Evolutionary conservation across 768 basidiomycete genomes (phyloP).

Genomic region (Ramaria rubella): DNA sequence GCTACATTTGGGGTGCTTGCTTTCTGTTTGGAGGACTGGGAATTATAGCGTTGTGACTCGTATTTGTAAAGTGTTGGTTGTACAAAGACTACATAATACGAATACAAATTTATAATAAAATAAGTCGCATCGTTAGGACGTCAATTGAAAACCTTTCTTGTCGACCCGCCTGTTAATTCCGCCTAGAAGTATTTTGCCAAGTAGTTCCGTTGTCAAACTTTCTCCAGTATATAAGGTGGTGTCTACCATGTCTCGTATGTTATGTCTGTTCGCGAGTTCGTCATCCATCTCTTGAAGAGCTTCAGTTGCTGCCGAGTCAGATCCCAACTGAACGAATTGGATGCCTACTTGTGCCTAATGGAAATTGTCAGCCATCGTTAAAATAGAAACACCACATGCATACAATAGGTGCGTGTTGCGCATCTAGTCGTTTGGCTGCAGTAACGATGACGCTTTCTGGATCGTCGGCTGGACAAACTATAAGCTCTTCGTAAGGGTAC

Average conservation of each 20-base stretch:
- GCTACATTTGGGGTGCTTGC: slow-evolving; percentile 64
- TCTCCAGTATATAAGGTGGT: slow-evolving; percentile 49
- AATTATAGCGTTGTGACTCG: slow-evolving; percentile 24
- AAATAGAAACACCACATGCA: background rate
- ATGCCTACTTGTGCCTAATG: slow-evolving; percentile 28
- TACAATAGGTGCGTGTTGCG: slow-evolving; percentile 26
- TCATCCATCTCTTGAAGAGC: slow-evolving; percentile 49
- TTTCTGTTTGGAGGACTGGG: slow-evolving; percentile 78
- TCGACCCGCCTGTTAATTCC: slow-evolving; percentile 57
- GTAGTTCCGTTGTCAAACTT: slow-evolving; percentile 36
- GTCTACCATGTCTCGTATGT: slow-evolving; percentile 63
- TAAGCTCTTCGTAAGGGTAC: background rate
- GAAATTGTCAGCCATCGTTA: background rate
- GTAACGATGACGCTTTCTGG: slow-evolving; percentile 21
- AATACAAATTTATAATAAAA: background rate
- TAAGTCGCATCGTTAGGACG: slow-evolving; percentile 12
- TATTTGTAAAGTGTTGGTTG: background rate
- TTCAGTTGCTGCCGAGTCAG: slow-evolving; percentile 29
- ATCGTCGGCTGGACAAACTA: slow-evolving; percentile 16
- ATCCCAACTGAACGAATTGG: slow-evolving; percentile 40
- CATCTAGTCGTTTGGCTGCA: slow-evolving; percentile 27
- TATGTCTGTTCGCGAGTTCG: slow-evolving; percentile 35
- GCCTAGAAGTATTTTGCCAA: slow-evolving; percentile 60
- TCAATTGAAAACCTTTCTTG: slow-evolving; percentile 19
- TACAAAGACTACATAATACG: background rate